Base-by-base conservation (phyloP, 176 grass and related monocot genomes). In the Luzula sylvatica region DNA sequence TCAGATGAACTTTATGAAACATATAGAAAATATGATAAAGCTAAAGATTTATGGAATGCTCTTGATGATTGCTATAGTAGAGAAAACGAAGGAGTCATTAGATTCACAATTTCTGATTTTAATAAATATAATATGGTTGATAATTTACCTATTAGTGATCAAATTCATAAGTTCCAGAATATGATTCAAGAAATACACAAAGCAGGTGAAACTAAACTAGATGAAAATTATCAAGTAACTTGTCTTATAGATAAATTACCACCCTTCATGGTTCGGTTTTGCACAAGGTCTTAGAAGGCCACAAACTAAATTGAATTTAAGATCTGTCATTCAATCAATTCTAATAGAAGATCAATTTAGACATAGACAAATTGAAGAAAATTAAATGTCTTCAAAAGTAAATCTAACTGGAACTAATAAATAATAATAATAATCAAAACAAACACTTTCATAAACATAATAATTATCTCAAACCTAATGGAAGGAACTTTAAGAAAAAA, bases 1-100 rank as follows among this genome's bases (percentile, higher is more conserved):
- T 30, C 23, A 1, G 46, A 40, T 67, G 63, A 67, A 30, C 46
- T 53, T 67, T 39, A 67, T 53, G 63, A 67, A 67, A 67, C 7
- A 20, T 67, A 67, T 53, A 53, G 32, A 29, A 67, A 67, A 67
- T 24, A 41, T 22, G 20, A 35, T 22, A 67, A 28, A 9, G 64
- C 28, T 15, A 54, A 26, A 23, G 5, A 67, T 3, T 50, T 50
- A 35, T 65, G 41, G 21, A 21, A 52, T 42, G 32, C 17, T 0
- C 23, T 67, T 51, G 45, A 67, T 21, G 23, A 67, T 52, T 19
- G n/a, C 17, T 67, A 67, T 38, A 35, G 24, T 67, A 67, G 15
- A 53, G 63, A 67, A 22, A 51, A 21, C 26, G 7, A 64, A 64
- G 40, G 40, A 4, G 26, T 65, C 19, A 30, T 48, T 50, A 30